Evolutionary conservation across 495 filamentous ascomycete species (phyloP).

Genomic region (Pyrenula massariospora): DNA sequence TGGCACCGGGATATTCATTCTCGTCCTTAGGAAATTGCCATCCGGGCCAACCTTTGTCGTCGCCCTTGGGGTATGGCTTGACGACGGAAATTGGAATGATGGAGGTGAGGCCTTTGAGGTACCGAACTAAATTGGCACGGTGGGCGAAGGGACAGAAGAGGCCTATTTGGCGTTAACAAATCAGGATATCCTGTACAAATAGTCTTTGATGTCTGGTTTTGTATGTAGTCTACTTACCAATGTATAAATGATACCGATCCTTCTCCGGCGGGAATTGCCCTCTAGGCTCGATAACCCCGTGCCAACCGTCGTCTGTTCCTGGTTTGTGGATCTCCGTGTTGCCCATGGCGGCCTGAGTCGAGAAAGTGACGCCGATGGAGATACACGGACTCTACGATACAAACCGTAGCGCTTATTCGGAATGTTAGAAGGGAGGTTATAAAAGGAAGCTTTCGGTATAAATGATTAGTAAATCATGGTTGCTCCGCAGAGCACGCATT

Average conservation of each 20-base stretch:
- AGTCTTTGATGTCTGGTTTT: background rate
- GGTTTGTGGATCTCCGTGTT: slow-evolving; percentile 6
- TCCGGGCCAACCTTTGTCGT: slow-evolving; percentile 35
- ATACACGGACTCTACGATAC: too few relatives aligned
- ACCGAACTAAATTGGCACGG: slow-evolving; percentile 42
- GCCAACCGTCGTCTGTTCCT: slow-evolving; percentile 27
- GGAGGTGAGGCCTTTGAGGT: slow-evolving; percentile 66
- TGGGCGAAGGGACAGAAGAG: slow-evolving; percentile 56
- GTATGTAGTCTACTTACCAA: slow-evolving; percentile 19
- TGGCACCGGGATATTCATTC: slow-evolving; percentile 37
- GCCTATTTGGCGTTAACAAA: too few relatives aligned
- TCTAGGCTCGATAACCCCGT: slow-evolving; percentile 24
- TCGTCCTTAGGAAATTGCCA: slow-evolving; percentile 37
- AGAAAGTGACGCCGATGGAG: too few relatives aligned
- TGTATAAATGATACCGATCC: slow-evolving; percentile 68
- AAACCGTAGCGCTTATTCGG: too few relatives aligned
- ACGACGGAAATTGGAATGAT: slow-evolving; percentile 60
- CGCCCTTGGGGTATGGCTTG: slow-evolving; percentile 55
- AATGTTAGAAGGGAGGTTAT: too few relatives aligned
- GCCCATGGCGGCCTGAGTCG: too few relatives aligned
- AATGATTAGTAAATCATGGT: too few relatives aligned
- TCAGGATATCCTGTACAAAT: background rate
- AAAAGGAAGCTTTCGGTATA: too few relatives aligned
- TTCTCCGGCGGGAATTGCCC: slow-evolving; percentile 54
- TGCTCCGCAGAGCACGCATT: too few relatives aligned